A percentile compares a stretch with the other conserved stretches of the same genome.
Conservation (phyloP, 1,284 basidiomycete species). For the Cutaneotrichosporon sp. region DNA sequence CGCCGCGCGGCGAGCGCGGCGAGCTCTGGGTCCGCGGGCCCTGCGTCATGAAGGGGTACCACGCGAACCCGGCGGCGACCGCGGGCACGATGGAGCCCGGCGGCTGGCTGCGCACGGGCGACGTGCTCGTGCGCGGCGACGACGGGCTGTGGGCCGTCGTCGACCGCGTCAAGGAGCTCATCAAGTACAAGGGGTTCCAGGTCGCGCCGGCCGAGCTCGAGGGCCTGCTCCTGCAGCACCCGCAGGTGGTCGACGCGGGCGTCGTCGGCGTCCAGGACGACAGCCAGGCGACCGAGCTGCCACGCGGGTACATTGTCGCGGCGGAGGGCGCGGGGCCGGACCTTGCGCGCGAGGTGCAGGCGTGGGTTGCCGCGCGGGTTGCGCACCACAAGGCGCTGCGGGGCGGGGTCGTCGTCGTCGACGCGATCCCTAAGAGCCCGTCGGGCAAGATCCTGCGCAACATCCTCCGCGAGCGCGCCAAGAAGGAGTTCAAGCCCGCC, state of each 20-base stretch:
- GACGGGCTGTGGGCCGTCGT: constrained; percentile 60
- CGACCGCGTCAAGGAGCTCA: constrained; percentile 69
- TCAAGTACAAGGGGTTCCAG: constrained; percentile 66
- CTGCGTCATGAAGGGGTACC: constrained; percentile 72
- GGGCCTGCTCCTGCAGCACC: constrained; percentile 68
- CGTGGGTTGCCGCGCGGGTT: constrained; percentile 65
- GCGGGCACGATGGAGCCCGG: constrained; percentile 58
- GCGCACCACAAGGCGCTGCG: constrained; percentile 55
- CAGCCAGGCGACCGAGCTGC: constrained; percentile 61
- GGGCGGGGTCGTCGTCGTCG: constrained; percentile 56
- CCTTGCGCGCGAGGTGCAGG: constrained; percentile 56
- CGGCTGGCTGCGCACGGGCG: constrained; percentile 82
- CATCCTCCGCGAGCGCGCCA: constrained; percentile 11
- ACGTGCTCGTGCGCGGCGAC: constrained; percentile 64
- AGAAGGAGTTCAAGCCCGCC: too few relatives aligned
- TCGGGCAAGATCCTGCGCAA: constrained; percentile 50
- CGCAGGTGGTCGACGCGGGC: constrained; percentile 67
- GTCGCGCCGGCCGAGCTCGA: constrained; percentile 81
- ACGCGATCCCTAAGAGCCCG: constrained; percentile 55
- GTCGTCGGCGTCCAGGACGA: constrained; percentile 68
- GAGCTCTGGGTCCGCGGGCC: constrained; percentile 80
- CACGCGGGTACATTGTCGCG: constrained; percentile 53
- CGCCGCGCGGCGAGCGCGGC: constrained; percentile 63
- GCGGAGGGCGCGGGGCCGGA: constrained; percentile 47
- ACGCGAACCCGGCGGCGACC: constrained; percentile 68